Conservation (phyloP, 2,329 filamentous ascomycete species). For the Leptographium lundbergii region DNA sequence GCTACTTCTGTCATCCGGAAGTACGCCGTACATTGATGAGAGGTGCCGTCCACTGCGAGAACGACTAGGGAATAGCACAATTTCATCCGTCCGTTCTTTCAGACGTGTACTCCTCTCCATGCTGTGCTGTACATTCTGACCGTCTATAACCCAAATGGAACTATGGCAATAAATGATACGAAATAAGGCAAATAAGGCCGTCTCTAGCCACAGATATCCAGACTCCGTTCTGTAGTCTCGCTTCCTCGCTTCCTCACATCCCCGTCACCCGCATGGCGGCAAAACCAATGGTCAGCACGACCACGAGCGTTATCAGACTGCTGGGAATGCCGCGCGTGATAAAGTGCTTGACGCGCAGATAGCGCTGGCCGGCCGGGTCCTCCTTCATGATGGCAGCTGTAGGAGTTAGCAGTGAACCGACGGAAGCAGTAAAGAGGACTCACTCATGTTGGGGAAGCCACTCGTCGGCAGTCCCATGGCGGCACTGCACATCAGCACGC, state of each 20-base stretch:
- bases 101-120: too few relatives aligned
- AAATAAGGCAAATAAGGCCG: not conserved
- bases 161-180: not conserved
- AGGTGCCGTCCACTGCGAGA: too few relatives aligned
- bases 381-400: slow-evolving; percentile 98
- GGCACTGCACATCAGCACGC: slow-evolving; percentile 93
- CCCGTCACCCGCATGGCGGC: slow-evolving; percentile 62
- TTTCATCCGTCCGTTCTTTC: too few relatives aligned
- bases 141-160: not conserved
- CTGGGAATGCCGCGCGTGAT: slow-evolving; percentile 85
- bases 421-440: slow-evolving; percentile 28
- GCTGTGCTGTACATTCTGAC: not conserved
- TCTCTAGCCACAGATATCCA: not conserved
- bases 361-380: slow-evolving; percentile 82
- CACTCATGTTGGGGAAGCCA: slow-evolving; percentile 99
- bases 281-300: slow-evolving; percentile 84
- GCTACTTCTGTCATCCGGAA: too few relatives aligned
- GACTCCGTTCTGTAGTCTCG: too few relatives aligned
- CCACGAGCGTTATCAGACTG: slow-evolving; percentile 65
- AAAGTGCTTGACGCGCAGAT: slow-evolving; percentile 87
- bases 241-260: slow-evolving; percentile 16
- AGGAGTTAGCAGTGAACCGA: slow-evolving; percentile 7
- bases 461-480: slow-evolving; percentile 93
- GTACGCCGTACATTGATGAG: too few relatives aligned
- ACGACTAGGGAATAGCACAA: too few relatives aligned